Conservation (phyloP, 805 yeast genomes). For the Tetrapisispora arboricola region DNA sequence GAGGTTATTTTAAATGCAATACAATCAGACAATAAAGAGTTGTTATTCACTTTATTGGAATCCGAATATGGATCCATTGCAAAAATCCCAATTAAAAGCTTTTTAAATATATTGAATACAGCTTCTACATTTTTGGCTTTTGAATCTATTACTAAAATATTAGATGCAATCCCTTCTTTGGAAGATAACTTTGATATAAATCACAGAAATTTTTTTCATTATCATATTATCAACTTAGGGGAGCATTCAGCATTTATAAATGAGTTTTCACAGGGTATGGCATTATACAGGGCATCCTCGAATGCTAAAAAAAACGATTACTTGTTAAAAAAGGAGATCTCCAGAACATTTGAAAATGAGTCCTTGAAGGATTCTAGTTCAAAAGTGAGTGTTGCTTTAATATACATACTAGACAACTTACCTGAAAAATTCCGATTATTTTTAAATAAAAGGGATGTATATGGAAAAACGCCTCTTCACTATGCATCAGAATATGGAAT, state of each 20-base stretch:
- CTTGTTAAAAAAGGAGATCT: background rate
- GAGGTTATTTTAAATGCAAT: slow-evolving; percentile 16
- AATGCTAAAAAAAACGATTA: background rate
- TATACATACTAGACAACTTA: slow-evolving; percentile 46
- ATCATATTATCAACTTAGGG: slow-evolving; percentile 63
- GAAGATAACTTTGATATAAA: slow-evolving; percentile 64
- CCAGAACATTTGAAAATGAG: background rate
- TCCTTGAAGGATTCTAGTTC: slow-evolving; percentile 1
- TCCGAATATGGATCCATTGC: slow-evolving; percentile 11
- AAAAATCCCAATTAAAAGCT: slow-evolving; percentile 38
- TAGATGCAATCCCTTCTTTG: slow-evolving; percentile 41
- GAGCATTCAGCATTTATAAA: background rate
- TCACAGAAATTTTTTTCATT: slow-evolving; percentile 78
- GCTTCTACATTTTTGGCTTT: slow-evolving; percentile 48
- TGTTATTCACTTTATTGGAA: slow-evolving; percentile 34
- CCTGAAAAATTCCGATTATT: slow-evolving; percentile 44
- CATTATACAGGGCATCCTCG: slow-evolving; percentile 1
- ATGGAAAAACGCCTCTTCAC: slow-evolving; percentile 78
- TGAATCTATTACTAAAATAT: slow-evolving; percentile 47
- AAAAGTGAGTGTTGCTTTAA: background rate
- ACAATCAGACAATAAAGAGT: slow-evolving; percentile 35
- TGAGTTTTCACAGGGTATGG: slow-evolving; percentile 3
- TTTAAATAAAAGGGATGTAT: slow-evolving; percentile 60
- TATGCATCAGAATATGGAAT: slow-evolving; percentile 84
- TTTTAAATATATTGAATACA: slow-evolving; percentile 54